Evolutionary conservation across 192 early-diverging fungal species (phyloP), one percentile per base, ranked within the genome.

Genomic region (Funneliformis geosporum): DNA sequence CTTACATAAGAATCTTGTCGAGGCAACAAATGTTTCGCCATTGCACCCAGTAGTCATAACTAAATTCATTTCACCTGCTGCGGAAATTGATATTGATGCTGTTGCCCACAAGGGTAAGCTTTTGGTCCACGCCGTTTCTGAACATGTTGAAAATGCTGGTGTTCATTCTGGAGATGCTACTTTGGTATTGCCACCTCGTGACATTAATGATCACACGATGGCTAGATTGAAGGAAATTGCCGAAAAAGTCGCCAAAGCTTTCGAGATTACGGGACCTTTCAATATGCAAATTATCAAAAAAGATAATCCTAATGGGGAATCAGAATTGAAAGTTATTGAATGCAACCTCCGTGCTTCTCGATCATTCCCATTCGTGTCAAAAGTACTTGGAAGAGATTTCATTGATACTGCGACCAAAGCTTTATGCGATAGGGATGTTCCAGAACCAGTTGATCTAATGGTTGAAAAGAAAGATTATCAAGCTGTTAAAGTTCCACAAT

Each of bases 281-380:
- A 99, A 99, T 88, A 99, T 99, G 84, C 97, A 99, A 87, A 96
- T 99, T 81, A 98, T 99, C 88, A 96, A 96, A 84, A 99, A 98
- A 90, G 94, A 99, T 87, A 97, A 97, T 82, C 25, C 75, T 27
- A 5, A 65, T 44, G 75, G 42, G 23, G 75, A 76, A 65, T 14
- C 61, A 64, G 96, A 98, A 84, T 96, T 99, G 88, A 99, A 99
- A 90, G 95, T 99, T 71, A 99, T 99, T 82, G 98, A 99, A 85
- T 99, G 98, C 87, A 99, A 99, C 80, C 91, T 99, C 47, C 94
- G 97, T 70, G 96, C 98, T 0, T 94, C 97, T 23, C 92, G 98
- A 39, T 97, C 96, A 43, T 97, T 97, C 90, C 98, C 97, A 59
- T 99, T 99, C 80, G 95, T 96, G 12, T 98, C 96, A 82, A 99